These are phyloP conservation scores for Fusarium kyushuense DNA, from an alignment of 2,329 filamentous ascomycete genomes.

Conservation along the genomic window DNA sequence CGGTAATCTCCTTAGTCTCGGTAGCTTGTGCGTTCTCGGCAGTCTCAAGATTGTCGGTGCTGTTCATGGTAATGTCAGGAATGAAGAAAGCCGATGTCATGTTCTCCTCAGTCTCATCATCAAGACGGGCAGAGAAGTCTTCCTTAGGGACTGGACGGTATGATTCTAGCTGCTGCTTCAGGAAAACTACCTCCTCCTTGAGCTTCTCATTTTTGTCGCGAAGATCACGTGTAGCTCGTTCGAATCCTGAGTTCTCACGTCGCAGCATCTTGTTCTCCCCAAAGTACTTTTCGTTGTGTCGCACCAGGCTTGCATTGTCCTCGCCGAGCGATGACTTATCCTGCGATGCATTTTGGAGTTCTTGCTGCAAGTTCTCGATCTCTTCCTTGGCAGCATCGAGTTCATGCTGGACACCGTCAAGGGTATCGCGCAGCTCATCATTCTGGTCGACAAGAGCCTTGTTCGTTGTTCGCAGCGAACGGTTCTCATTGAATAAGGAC, in stretches of 20 bases:
- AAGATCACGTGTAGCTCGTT: conserved; percentile 60
- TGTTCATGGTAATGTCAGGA: conserved; percentile 68
- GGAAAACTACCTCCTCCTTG: conserved; percentile 60
- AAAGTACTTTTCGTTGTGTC: conserved; percentile 67
- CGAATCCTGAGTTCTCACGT: conserved; percentile 62
- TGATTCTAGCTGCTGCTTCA: conserved; percentile 60
- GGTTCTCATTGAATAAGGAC: conserved; percentile 59
- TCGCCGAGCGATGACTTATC: conserved; percentile 61
- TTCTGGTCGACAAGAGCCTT: conserved; percentile 58
- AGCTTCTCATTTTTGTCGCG: conserved; percentile 61
- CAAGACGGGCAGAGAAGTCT: conserved; percentile 52
- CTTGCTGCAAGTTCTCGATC: conserved; percentile 55
- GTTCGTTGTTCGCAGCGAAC: conserved; percentile 58
- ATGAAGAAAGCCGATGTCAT: conserved; percentile 71
- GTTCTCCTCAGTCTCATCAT: conserved; percentile 61
- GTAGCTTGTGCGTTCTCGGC: conserved; percentile 51
- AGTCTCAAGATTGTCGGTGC: conserved; percentile 37
- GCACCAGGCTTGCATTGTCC: conserved; percentile 65
- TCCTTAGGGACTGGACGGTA: conserved; percentile 55
- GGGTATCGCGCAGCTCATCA: conserved; percentile 57
- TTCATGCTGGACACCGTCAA: conserved; percentile 57
- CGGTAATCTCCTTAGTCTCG: conserved; percentile 50
- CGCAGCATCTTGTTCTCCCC: conserved; percentile 64
- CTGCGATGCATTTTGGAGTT: conserved; percentile 55
- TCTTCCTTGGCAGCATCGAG: conserved; percentile 57